Evolutionary conservation across 2,329 filamentous ascomycete genomes (phyloP), one percentile per base, ranked within the genome.

Genomic region (Fusarium sp.): DNA sequence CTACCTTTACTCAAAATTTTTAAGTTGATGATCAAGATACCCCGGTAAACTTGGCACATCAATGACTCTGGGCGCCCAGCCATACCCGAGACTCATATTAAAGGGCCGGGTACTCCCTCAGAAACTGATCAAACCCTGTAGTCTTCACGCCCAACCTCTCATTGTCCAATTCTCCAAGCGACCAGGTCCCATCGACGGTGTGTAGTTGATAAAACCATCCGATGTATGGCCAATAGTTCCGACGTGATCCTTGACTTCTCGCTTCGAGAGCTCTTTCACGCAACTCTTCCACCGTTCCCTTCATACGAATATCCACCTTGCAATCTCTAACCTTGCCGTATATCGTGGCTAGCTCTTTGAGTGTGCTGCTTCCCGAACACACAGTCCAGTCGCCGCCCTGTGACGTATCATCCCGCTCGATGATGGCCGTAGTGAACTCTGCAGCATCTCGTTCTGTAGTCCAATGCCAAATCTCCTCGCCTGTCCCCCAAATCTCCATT

Each of bases 351-450:
- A 62, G 11, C 13, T 54, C 45, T 7, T 40, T 62, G 11, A 62
- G 45, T 27, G 45, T 29, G 14, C 52, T 35, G 4, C 29, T 34
- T 16, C 60, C 60, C 2, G 45, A 62, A 18, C 60, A 62, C 31
- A 62, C 60, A 22, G 34, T 62, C 60, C 60, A 62, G 34, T n/a
- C 34, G 6, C 60, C 60, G 13, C 60, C 60, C 6, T 40, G 24
- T 4, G 45, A 6, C 13, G 45, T 45, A n/a, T 56, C 60, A 29
- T 54, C 42, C 5, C 18, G 18, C 34, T 54, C 22, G 3, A 62
- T n/a, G 18, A 31, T 62, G 1, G 22, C 45, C 2, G 24, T 50
- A 5, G 60, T 62, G 18, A 62, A 62, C 22, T 62, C 45, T 3
- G 45, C 60, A 10, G 60, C 60, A 38, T 62, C 45, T 4, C 11